Percentiles rank a stretch among this genome's conserved stretches.
Evolutionary conservation across 2,329 filamentous ascomycete species (phyloP).

Genomic region (Penicillium psychrosexuale): DNA sequence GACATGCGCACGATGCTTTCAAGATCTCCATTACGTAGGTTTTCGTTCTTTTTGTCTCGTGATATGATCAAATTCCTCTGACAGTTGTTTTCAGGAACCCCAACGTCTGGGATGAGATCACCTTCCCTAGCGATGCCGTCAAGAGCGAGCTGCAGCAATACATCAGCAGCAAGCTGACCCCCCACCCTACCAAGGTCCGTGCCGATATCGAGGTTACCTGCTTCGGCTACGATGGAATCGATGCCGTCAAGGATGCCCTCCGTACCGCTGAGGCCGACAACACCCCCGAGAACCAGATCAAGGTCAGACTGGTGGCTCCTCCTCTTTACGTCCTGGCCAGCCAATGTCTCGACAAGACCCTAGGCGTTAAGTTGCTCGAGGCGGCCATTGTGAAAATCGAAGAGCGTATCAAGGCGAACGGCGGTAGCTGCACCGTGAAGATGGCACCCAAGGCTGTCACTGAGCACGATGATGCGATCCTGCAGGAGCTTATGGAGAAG

Average conservation of each 20-base stretch:
- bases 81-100: constrained; percentile 63
- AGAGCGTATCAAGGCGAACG: constrained; percentile 71
- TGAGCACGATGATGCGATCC: constrained; percentile 94
- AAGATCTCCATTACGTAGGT: constrained; percentile 95
- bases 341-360: constrained; percentile 88
- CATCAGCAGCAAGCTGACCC: constrained; percentile 94
- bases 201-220: constrained; percentile 96
- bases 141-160: constrained; percentile 89
- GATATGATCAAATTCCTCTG: constrained; percentile 2
- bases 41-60: not conserved
- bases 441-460: constrained; percentile 99
- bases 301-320: constrained; percentile 96
- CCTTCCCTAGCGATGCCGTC: constrained; percentile 80
- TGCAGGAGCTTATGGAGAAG: constrained; percentile 99
- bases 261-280: constrained; percentile 89
- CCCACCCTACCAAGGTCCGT: constrained; percentile 97
- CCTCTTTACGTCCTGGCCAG: constrained; percentile 95
- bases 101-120: constrained; percentile 90
- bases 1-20: constrained; percentile 95
- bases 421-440: constrained; percentile 82
- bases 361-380: constrained; percentile 80
- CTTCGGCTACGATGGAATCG: constrained; percentile 95
- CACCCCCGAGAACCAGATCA: constrained; percentile 89
- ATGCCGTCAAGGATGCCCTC: constrained; percentile 91
- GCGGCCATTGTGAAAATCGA: constrained; percentile 86